Base-by-base conservation (phyloP, 441 rosid species). In the Macaranga tanarius region DNA sequence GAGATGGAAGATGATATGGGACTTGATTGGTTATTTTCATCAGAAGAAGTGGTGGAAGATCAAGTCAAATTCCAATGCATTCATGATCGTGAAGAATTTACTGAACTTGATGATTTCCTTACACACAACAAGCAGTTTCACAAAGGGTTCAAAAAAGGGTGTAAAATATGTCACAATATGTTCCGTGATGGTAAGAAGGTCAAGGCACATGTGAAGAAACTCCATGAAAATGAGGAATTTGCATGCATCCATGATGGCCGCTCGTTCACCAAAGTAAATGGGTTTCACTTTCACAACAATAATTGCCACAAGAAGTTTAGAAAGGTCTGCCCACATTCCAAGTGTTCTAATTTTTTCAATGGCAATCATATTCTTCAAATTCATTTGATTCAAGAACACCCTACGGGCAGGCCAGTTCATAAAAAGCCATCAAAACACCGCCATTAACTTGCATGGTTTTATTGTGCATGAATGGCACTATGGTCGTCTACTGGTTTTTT, bases 221-320 rank as follows among this genome's bases (percentile, higher is more conserved):
- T 51, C 11, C 61, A 67, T 54, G 31, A n/a, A 10, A 20, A 52
- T 52, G 71, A 67, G 10, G 71, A 67, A 34, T 31, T 31, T 11
- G 47, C 11, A 26, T 54, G 71, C 15, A 26, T 51, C 5, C 48
- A 67, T 17, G 71, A 67, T n/a, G 71, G 71, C n/a, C 71, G 71
- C 34, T 67, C 26, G 0, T 67, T 67, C 48, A 0, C 26, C 44
- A 66, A 48, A 66, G 31, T 20, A 2, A 67, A 52, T 11, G 71
- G 71, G 7, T 54, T 67, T 52, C 61, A 54, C 11, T 52, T 34
- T 11, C 71, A 67, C 17, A 67, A 67, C 11, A 34, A 13, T 0
- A 16, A 52, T 34, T 52, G 71, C 45, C 71, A 52, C 48, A 52
- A 54, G 71, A 67, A 67, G 71, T 67, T 19, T 13, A 67, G 12